phyloP scores from a whole-genome alignment of 1,284 basidiomycete species.

The Malassezia psittaci region DNA sequence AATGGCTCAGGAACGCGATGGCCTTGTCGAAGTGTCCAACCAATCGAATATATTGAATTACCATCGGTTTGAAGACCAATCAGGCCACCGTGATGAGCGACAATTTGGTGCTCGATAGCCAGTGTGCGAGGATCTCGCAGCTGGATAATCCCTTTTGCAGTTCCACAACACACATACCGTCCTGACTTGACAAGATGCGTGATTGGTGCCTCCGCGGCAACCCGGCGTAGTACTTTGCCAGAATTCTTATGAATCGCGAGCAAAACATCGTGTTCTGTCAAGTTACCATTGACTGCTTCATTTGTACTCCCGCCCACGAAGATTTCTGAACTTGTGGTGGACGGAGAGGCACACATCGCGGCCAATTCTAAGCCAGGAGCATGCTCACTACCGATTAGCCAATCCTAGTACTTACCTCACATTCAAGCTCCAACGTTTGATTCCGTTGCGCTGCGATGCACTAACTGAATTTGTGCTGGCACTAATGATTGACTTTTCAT shows the following conservation, averaged over 20 bases:
- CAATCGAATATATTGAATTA: constrained; percentile 40
- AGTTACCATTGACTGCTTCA: constrained; percentile 20
- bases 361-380: constrained; percentile 28
- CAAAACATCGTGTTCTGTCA: constrained; percentile 26
- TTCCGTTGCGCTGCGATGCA: constrained; percentile 47
- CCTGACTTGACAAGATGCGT: constrained; percentile 34
- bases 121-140: constrained; percentile 43
- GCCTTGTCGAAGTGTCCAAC: constrained; percentile 55
- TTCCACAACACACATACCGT: constrained; percentile 30
- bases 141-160: constrained; percentile 38
- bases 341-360: constrained; percentile 38
- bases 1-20: constrained; percentile 80
- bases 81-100: constrained; percentile 46
- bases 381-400: constrained; percentile 1
- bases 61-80: constrained; percentile 45
- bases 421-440: constrained; percentile 44
- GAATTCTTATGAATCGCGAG: constrained; percentile 35
- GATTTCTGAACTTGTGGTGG: constrained; percentile 36
- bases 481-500: constrained; percentile 47
- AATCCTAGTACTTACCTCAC: constrained; percentile 3
- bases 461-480: constrained; percentile 47
- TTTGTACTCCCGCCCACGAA: constrained; percentile 34
- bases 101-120: constrained; percentile 34
- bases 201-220: constrained; percentile 35
- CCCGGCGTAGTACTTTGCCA: constrained; percentile 31